phyloP scores from a whole-genome alignment of 176 grass and related monocot species.

The Secale cereale region DNA sequence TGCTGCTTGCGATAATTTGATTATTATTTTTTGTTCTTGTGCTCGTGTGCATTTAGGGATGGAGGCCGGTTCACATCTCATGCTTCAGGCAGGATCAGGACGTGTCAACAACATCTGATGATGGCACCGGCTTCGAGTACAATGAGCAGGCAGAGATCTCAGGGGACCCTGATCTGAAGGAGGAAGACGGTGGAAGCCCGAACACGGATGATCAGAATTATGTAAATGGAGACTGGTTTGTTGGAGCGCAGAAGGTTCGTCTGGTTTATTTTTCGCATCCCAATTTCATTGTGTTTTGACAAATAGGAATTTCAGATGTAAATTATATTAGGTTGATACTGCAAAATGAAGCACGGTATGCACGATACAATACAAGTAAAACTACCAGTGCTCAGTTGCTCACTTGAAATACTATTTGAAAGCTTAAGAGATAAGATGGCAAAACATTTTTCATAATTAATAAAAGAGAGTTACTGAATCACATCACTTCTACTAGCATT shows the following conservation, averaged over 20 bases:
- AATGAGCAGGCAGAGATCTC: background rate
- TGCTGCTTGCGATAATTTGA: background rate
- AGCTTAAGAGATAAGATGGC: background rate
- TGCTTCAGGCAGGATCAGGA: conserved; percentile 66
- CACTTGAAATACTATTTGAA: background rate
- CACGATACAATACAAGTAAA: background rate
- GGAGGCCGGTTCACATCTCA: conserved; percentile 31
- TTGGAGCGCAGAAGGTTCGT: conserved; percentile 34
- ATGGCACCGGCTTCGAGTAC: conserved; percentile 8
- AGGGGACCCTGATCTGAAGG: background rate
- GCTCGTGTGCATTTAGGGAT: conserved; percentile 34
- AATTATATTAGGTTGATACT: background rate
- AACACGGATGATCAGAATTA: background rate
- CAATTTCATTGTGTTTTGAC: background rate
- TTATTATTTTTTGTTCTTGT: background rate
- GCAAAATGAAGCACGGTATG: background rate
- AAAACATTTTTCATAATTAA: background rate
- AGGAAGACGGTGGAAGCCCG: background rate
- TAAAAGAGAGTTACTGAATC: background rate
- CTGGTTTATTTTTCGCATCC: background rate
- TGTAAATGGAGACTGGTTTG: conserved; percentile 35
- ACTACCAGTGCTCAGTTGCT: background rate
- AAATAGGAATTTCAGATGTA: background rate
- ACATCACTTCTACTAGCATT: background rate
- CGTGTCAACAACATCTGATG: conserved; percentile 23